A percentile compares a stretch with the other conserved stretches of the same genome.
These are phyloP conservation scores for Rhododendron griersonianum DNA, from an alignment of 148 eudicot genomes.

Conservation along the genomic window DNA sequence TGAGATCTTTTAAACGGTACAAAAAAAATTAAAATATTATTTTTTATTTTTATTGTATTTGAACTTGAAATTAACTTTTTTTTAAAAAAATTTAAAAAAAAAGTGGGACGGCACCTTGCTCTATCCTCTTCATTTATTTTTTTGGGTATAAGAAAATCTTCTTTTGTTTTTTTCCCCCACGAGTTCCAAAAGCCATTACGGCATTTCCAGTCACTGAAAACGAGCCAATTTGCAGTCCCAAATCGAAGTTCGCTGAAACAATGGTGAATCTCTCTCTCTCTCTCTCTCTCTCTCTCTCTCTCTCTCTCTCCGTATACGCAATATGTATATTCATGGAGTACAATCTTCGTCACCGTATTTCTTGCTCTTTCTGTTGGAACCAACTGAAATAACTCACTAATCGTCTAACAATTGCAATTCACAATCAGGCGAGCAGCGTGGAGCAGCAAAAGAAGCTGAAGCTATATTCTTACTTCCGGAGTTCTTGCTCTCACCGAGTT, in stretches of 20 bases:
- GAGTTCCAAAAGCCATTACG: too few relatives aligned
- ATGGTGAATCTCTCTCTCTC: not conserved
- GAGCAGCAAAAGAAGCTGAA: slow-evolving; percentile 43
- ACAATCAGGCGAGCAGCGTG: slow-evolving; percentile 25
- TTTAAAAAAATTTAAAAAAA: too few relatives aligned
- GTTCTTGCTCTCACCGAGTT: slow-evolving; percentile 85
- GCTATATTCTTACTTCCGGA: slow-evolving; percentile 67
- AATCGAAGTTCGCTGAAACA: not conserved
- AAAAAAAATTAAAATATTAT: too few relatives aligned
- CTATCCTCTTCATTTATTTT: too few relatives aligned
- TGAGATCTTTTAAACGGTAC: too few relatives aligned
- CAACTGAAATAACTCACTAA: not conserved
- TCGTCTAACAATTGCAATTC: not conserved
- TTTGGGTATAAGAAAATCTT: too few relatives aligned
- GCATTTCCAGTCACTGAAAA: not conserved
- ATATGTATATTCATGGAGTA: too few relatives aligned
- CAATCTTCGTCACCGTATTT: not conserved
- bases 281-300: not conserved
- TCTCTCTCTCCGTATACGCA: too few relatives aligned
- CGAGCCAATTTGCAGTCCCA: not conserved
- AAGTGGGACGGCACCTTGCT: too few relatives aligned
- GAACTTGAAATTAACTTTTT: too few relatives aligned
- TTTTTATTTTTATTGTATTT: too few relatives aligned
- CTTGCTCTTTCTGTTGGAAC: not conserved
- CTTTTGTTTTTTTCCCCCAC: too few relatives aligned